Conservation (phyloP, 495 filamentous ascomycete species). For the Geoglossum glabrum region DNA sequence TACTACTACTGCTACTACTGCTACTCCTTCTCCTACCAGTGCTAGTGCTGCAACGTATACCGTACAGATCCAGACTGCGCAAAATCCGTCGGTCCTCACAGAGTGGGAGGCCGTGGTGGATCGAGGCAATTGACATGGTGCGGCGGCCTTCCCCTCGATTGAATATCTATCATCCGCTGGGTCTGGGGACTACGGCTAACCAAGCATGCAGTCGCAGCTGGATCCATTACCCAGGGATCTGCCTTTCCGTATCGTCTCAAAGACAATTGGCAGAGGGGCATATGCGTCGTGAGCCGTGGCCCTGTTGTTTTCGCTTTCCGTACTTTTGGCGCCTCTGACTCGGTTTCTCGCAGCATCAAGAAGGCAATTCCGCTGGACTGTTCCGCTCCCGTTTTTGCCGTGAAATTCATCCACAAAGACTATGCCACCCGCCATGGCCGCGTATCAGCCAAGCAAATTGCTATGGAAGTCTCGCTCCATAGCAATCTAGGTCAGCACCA, state of each 20-base stretch:
- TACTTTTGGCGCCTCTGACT: background rate
- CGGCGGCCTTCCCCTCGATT: background rate
- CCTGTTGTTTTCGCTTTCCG: background rate
- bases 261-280: constrained; percentile 87
- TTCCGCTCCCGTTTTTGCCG: constrained; percentile 56
- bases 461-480: constrained; percentile 77
- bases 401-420: constrained; percentile 96
- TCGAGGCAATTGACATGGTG: background rate
- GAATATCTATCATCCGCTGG: background rate
- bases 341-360: constrained; percentile 36
- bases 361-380: constrained; percentile 62
- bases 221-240: constrained; percentile 70
- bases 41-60: too few species aligned
- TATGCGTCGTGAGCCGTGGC: constrained; percentile 68
- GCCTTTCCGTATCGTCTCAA: constrained; percentile 85
- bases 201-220: constrained; percentile 49
- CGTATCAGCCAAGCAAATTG: constrained; percentile 70
- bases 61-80: too few species aligned
- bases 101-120: too few species aligned
- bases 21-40: too few species aligned
- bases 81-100: too few species aligned
- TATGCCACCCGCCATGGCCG: constrained; percentile 78
- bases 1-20: too few species aligned
- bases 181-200: background rate
- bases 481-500: constrained; percentile 67